phyloP scores from a whole-genome alignment of 768 basidiomycete genomes.

The Mycena amicta region DNA sequence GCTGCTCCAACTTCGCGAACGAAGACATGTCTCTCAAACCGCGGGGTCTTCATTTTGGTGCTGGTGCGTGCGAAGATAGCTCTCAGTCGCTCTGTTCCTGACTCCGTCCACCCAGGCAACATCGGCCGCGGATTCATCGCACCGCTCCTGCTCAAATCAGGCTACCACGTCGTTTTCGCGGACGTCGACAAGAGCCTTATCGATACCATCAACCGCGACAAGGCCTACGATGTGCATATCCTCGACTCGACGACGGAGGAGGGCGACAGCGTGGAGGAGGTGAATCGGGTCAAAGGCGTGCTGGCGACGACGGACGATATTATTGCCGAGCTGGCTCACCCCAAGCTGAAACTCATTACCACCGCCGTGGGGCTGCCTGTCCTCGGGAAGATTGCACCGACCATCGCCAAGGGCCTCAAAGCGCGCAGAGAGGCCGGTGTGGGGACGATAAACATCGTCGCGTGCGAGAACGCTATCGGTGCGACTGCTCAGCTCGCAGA shows the following conservation, averaged over 20 bases:
- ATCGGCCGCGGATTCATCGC: conserved; percentile 44
- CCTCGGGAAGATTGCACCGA: conserved; percentile 36
- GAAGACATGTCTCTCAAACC: conserved; percentile 1
- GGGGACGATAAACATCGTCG: conserved; percentile 37
- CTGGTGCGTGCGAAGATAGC: conserved; percentile 21
- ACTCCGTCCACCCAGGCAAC: conserved; percentile 21
- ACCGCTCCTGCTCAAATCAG: conserved; percentile 36
- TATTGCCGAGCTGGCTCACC: conserved; percentile 18
- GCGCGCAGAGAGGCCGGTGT: conserved; percentile 27
- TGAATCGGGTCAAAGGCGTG: conserved; percentile 19
- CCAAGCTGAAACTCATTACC: conserved; percentile 32
- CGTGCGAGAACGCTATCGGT: conserved; percentile 43
- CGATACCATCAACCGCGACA: conserved; percentile 32
- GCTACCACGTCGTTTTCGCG: conserved; percentile 40
- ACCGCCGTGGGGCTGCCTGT: conserved; percentile 40
- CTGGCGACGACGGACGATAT: conserved; percentile 19
- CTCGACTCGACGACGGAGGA: conserved; percentile 20
- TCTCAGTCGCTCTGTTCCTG: not conserved
- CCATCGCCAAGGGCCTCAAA: conserved; percentile 35
- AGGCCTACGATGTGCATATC: conserved; percentile 35
- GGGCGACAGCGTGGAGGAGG: conserved; percentile 4
- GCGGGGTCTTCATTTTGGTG: conserved; percentile 39
- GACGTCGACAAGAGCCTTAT: conserved; percentile 37
- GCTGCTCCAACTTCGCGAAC: not conserved
- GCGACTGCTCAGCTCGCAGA: conserved; percentile 35